Conservation (phyloP, 495 filamentous ascomycete genomes). For the Umbilicaria muhlenbergii region DNA sequence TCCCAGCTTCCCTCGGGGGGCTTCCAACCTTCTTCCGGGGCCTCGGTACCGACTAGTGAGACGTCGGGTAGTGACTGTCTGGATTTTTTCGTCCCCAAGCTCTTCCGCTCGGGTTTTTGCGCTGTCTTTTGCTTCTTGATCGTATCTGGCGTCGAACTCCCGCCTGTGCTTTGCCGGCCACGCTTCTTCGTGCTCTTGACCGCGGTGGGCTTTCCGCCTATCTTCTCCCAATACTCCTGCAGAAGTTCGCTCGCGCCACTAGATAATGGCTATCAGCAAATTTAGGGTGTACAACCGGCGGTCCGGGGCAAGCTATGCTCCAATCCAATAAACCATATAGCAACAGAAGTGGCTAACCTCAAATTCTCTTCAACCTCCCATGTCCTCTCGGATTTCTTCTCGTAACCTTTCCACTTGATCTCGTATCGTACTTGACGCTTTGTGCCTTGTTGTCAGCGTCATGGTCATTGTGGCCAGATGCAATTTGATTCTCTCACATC, state of each 20-base stretch:
- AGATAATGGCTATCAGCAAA: constrained; percentile 8
- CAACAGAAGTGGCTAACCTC: constrained; percentile 18
- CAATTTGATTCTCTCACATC: constrained; percentile 6
- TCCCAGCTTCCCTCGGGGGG: constrained; percentile 32
- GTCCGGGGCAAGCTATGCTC: constrained; percentile 3
- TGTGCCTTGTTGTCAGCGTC: background rate
- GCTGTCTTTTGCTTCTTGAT: constrained; percentile 6
- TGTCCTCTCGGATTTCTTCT: constrained; percentile 35
- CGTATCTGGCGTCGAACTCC: background rate
- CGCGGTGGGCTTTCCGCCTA: constrained; percentile 39
- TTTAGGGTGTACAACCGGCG: constrained; percentile 2
- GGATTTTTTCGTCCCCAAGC: constrained; percentile 16
- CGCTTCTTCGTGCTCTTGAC: constrained; percentile 14
- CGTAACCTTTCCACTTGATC: constrained; percentile 52
- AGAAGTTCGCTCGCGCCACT: constrained; percentile 39
- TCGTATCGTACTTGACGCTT: constrained; percentile 30
- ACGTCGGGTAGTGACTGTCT: constrained; percentile 24
- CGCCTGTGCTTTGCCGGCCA: constrained; percentile 11
- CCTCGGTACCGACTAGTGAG: constrained; percentile 13
- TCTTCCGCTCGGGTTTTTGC: constrained; percentile 1
- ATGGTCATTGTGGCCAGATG: constrained; percentile 24
- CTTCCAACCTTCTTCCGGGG: constrained; percentile 14
- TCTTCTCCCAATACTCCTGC: constrained; percentile 33
- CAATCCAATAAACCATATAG: background rate
- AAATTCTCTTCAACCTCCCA: constrained; percentile 46